Evolutionary conservation across 1,284 basidiomycete genomes (phyloP), one percentile per base, ranked within the genome.

Genomic region (Cutaneotrichosporon cutaneum): DNA sequence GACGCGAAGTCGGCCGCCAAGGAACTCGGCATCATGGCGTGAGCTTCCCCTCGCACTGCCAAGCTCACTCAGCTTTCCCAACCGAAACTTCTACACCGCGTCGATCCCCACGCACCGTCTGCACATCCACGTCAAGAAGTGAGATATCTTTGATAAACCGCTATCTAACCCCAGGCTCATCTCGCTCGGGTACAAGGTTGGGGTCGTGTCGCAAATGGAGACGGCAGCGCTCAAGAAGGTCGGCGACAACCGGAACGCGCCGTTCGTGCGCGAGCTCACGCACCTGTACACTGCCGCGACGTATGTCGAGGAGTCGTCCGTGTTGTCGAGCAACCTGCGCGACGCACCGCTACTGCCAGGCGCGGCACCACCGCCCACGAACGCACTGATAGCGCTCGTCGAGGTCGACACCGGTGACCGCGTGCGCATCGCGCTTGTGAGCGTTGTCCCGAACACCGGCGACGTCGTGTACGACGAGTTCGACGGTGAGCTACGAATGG

Each of bases 161-260:
- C n/a, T 42, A 35, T 47, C 33, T 56, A 14, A 68, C 39, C 13
- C 5, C 55, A 94, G 91, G 67, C 83, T 98, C 35, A 84, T 98
- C 47, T 88, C 90, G 0, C 85, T 88, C 58, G 94, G 94, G 0
- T 84, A 93, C 76, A 91, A 92, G 86, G 85, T 99, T 54, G 95
- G 95, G 11, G 87, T 99, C 13, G 88, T 96, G 1, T 85, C 88
- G n/a, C 95, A 98, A 77, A 86, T 84, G 3, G 95, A 99, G 80
- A 98, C 95, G 0, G 92, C 95, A 0, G 95, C 95, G 0, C 82
- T 99, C 58, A 98, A 99, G 81, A 96, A 94, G 76, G 87, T 84
- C 3, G 85, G 92, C 60, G 90, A 92, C 60, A 94, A 88, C 66
- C 84, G 87, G 54, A 90, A 89, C 71, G 83, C 85, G 0, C 87